Evolutionary conservation across 2,329 filamentous ascomycete genomes (phyloP).

Genomic region (Helicocarpus griseus): DNA sequence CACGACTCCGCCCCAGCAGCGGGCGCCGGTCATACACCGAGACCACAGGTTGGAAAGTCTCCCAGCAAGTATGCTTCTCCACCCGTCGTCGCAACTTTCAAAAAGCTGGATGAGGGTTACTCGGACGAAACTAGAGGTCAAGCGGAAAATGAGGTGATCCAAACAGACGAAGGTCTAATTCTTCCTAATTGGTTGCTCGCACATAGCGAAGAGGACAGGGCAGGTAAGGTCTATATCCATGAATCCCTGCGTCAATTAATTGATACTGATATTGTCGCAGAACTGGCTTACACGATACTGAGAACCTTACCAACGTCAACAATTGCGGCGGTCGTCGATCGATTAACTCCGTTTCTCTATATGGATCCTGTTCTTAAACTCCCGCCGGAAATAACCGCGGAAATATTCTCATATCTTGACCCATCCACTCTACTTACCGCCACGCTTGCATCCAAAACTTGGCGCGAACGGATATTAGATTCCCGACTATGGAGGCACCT

Average conservation of each 20-base stretch:
- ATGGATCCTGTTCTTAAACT: constrained; percentile 84
- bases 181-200: constrained; percentile 48
- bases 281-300: constrained; percentile 70
- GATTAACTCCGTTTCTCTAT: constrained; percentile 72
- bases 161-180: constrained; percentile 30
- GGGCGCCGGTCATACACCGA: constrained; percentile 16
- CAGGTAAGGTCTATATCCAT: constrained; percentile 33
- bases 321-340: constrained; percentile 70
- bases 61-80: constrained; percentile 20
- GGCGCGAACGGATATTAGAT: constrained; percentile 74
- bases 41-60: constrained; percentile 20
- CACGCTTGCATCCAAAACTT: constrained; percentile 67
- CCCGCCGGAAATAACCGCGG: constrained; percentile 81
- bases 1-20: constrained; percentile 17
- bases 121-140: constrained; percentile 59
- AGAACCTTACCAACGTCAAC: constrained; percentile 69
- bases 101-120: constrained; percentile 79
- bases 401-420: constrained; percentile 79
- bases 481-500: constrained; percentile 76
- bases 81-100: constrained; percentile 35
- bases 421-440: constrained; percentile 70
- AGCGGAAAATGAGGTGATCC: constrained; percentile 30
- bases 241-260: background rate
- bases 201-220: constrained; percentile 45
- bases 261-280: constrained; percentile 36